Conservation (phyloP, 345 rosid species). For the Aurinia saxatilis region DNA sequence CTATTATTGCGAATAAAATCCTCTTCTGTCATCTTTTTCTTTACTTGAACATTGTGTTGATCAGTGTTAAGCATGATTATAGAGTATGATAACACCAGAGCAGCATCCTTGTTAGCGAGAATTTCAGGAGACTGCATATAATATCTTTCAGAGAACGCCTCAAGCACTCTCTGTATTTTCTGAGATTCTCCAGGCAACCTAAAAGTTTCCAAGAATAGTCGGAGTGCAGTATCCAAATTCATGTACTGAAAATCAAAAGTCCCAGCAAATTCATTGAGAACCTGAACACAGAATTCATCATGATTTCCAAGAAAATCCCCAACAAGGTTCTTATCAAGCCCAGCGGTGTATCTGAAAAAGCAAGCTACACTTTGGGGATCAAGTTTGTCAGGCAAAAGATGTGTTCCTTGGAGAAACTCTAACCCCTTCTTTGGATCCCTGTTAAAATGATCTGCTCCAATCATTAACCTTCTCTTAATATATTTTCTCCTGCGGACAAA, state of each 20-base stretch:
- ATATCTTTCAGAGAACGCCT: conserved; percentile 97
- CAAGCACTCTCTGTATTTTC: conserved; percentile 95
- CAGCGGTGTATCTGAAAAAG: conserved; percentile 96
- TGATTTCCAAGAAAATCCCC: conserved; percentile 99
- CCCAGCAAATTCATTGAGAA: conserved; percentile 98
- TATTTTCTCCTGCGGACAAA: conserved; percentile 87
- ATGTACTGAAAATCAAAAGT: conserved; percentile 97
- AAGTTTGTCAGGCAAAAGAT: conserved; percentile 96
- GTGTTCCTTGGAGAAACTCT: conserved; percentile 97
- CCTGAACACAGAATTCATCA: conserved; percentile 96
- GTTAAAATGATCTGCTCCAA: conserved; percentile 99
- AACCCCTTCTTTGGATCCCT: conserved; percentile 98
- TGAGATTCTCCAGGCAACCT: conserved; percentile 98
- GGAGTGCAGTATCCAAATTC: conserved; percentile 92
- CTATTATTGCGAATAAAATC: conserved; percentile 95
- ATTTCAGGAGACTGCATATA: conserved; percentile 91
- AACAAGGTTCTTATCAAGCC: conserved; percentile 95
- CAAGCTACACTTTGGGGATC: conserved; percentile 99
- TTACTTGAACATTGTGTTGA: conserved; percentile 95
- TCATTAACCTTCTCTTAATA: conserved; percentile 94
- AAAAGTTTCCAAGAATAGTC: conserved; percentile 90
- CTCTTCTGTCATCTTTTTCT: conserved; percentile 98
- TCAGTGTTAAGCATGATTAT: conserved; percentile 97
- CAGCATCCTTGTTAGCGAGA: conserved; percentile 94
- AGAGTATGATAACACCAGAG: conserved; percentile 85